Conservation (phyloP, 2,329 filamentous ascomycete genomes). For the Neopestalotiopsis sp. region DNA sequence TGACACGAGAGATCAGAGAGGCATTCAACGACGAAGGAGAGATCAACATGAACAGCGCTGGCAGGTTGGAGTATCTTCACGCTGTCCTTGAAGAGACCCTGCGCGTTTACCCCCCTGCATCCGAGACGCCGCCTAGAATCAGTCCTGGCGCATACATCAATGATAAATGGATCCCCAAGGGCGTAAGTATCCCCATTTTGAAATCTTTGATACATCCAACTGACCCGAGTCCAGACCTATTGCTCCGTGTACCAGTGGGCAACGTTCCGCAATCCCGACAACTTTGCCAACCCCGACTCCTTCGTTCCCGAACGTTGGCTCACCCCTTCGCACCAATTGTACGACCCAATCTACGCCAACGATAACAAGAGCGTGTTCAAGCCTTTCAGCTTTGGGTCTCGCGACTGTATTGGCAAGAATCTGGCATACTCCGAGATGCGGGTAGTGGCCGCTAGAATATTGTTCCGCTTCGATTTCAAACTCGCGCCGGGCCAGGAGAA, state of each 20-base stretch:
- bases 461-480: neutral
- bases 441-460: neutral
- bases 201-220: neutral
- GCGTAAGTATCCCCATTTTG: neutral
- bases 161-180: conserved; percentile 4
- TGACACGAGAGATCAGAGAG: neutral
- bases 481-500: neutral
- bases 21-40: neutral
- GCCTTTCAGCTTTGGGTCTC: neutral
- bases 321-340: conserved; percentile 1
- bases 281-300: conserved; percentile 1
- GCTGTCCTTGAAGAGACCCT: conserved; percentile 1
- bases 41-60: conserved; percentile 1
- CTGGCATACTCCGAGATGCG: conserved; percentile 4
- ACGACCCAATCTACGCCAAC: conserved; percentile 17
- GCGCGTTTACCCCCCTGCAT: neutral
- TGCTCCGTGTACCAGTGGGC: neutral
- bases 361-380: conserved; percentile 5
- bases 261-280: neutral
- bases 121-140: neutral
- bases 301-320: conserved; percentile 11
- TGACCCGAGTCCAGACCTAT: neutral
- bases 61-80: neutral
- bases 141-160: neutral
- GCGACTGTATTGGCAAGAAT: conserved; percentile 13